Percentiles rank a stretch among this genome's conserved stretches.
Conservation (phyloP, 1,139 yeast genomes). For the Geotrichum europaeum region DNA sequence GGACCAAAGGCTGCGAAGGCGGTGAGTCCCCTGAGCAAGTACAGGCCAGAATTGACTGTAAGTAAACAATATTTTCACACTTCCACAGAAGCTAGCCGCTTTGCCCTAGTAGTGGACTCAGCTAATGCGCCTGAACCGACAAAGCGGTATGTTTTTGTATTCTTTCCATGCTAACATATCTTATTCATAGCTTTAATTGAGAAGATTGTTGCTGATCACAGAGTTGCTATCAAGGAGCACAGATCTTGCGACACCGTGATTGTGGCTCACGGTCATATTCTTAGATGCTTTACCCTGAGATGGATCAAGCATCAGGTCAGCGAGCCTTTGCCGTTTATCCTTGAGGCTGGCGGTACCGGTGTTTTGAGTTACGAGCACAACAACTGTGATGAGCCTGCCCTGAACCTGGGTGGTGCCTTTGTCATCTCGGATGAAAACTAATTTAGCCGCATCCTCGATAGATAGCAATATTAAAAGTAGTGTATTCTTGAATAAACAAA, state of each 20-base stretch:
- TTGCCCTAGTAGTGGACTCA: background rate
- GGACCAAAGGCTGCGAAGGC: constrained; percentile 90
- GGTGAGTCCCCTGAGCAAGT: constrained; percentile 71
- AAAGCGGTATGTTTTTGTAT: background rate
- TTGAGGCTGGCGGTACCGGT: constrained; percentile 95
- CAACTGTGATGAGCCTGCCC: constrained; percentile 78
- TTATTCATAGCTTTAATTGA: constrained; percentile 42
- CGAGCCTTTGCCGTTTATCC: constrained; percentile 66
- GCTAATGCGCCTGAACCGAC: background rate
- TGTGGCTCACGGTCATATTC: constrained; percentile 89
- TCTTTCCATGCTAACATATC: background rate
- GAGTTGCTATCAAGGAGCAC: constrained; percentile 48
- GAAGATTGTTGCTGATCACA: constrained; percentile 58
- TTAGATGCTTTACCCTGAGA: constrained; percentile 81
- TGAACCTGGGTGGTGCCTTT: constrained; percentile 64
- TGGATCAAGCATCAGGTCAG: constrained; percentile 62
- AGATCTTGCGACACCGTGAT: constrained; percentile 67
- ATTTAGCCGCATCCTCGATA: background rate
- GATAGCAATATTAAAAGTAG: background rate
- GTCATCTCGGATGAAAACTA: background rate
- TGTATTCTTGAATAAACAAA: background rate
- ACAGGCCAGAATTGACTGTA: constrained; percentile 58
- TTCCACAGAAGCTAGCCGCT: background rate
- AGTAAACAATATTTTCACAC: background rate
- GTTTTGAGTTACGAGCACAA: constrained; percentile 86